Percentiles rank a stretch among this genome's conserved stretches.
Conservation (phyloP, 192 early-diverging fungal species). For the Funneliformis geosporum region DNA sequence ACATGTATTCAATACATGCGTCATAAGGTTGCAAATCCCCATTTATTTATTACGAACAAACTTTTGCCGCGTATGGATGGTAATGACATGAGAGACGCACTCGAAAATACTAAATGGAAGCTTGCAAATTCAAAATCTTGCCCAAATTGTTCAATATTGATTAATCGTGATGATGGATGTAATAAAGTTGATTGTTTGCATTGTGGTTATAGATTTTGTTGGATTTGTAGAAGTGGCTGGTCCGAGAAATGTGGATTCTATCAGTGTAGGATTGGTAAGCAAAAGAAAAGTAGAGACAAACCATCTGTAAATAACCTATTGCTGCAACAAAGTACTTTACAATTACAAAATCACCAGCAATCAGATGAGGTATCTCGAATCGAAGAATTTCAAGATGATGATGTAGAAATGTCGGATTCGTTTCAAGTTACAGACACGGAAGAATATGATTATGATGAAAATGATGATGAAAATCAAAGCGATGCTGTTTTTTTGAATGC, state of each 20-base stretch:
- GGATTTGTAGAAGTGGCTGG: slow-evolving; percentile 61
- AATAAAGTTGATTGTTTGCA: slow-evolving; percentile 69
- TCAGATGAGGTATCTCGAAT: not conserved
- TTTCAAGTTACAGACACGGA: slow-evolving; percentile 1
- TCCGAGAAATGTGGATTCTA: slow-evolving; percentile 65
- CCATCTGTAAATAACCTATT: slow-evolving; percentile 2
- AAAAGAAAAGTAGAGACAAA: not conserved
- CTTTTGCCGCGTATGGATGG: not conserved
- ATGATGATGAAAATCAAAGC: not conserved
- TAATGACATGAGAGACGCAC: slow-evolving; percentile 36
- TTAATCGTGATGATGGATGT: slow-evolving; percentile 70
- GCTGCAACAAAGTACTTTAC: not conserved
- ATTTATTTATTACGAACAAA: not conserved
- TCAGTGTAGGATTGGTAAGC: slow-evolving; percentile 43
- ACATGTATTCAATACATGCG: slow-evolving; percentile 50
- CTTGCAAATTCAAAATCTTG: slow-evolving; percentile 55
- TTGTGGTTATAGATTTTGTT: slow-evolving; percentile 69
- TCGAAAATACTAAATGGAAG: slow-evolving; percentile 54
- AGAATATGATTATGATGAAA: slow-evolving; percentile 14
- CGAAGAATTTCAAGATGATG: slow-evolving; percentile 1
- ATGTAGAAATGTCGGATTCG: slow-evolving; percentile 19
- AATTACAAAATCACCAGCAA: not conserved
- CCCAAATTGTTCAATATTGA: slow-evolving; percentile 65
- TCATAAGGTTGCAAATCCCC: slow-evolving; percentile 31
- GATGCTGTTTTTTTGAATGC: not conserved